Evolutionary conservation across 2,329 filamentous ascomycete genomes (phyloP), one percentile per base, ranked within the genome.

Genomic region (Nothopassalora personata): DNA sequence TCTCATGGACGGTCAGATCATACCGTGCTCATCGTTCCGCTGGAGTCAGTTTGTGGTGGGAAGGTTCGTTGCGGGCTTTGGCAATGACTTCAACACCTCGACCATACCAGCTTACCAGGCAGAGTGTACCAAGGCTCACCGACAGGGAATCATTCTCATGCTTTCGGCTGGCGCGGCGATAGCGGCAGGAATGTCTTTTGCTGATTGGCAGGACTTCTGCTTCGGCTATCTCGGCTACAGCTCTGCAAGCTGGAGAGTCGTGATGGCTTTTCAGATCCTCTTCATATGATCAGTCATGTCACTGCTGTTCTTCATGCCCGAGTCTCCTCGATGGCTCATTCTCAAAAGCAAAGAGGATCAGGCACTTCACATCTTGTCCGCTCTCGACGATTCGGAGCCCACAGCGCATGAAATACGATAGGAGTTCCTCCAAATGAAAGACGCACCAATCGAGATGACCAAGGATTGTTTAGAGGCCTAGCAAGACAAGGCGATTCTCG

Each of bases 1-100:
- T 61, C 82, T 86, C 77, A 74, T 83, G 23, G 56, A 85, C 34
- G 83, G 84, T 19, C 82, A 83, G 43, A 74, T 82, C 15, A 79
- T 87, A 33, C 86, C 88, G 67, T 72, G 82, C n/a, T 70, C 78
- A 10, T 75, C 79, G 1, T 81, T 78, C 63, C 68, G 73, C 58
- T 75, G 79, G 18, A 73, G 71, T 28, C 73, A 75, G 53, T 76
- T 79, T 23, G 74, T 82, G 11, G 76, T 76, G 15, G 78, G 78
- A 6, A 73, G 80, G 56, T 76, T 80, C 62, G 79, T 82, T 74
- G 72, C 83, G 76, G 72, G 76, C 0, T 71, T 77, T 36, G 76
- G 76, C 13, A 73, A 72, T 53, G 77, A 77, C 1, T 76, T 78
- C 72, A 76, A 76, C 56, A 73, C 72, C 15, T 69, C 70, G 3